Conservation (phyloP, 768 basidiomycete species). For the Psilocybe tampanensis region DNA sequence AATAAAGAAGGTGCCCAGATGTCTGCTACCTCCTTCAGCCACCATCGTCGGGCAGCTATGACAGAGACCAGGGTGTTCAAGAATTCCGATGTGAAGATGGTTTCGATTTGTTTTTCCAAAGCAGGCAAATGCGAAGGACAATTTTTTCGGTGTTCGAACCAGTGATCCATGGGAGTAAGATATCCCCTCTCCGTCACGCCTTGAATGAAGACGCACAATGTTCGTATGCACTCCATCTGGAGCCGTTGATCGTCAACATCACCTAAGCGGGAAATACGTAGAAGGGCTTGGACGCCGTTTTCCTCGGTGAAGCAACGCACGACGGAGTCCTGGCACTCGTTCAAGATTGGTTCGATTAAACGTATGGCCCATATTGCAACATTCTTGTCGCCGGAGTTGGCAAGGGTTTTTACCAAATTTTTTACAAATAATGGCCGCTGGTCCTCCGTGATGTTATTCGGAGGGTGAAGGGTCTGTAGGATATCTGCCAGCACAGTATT, state of each 20-base stretch:
- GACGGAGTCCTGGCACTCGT: slow-evolving; percentile 26
- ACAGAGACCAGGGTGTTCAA: slow-evolving; percentile 36
- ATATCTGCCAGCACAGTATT: slow-evolving; percentile 37
- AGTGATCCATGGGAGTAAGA: background rate
- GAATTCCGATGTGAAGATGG: slow-evolving; percentile 39
- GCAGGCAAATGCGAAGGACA: slow-evolving; percentile 14
- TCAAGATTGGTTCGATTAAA: slow-evolving; percentile 33
- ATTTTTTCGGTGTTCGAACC: slow-evolving; percentile 5
- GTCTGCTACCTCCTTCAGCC: slow-evolving; percentile 38
- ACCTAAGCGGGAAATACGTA: slow-evolving; percentile 34
- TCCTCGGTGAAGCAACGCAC: slow-evolving; percentile 32
- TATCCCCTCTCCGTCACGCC: slow-evolving; percentile 20
- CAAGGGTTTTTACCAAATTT: slow-evolving; percentile 30
- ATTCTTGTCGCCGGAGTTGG: slow-evolving; percentile 30
- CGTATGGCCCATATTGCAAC: slow-evolving; percentile 37
- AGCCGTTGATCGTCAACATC: slow-evolving; percentile 38
- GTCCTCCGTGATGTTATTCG: slow-evolving; percentile 20
- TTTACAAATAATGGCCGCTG: slow-evolving; percentile 32
- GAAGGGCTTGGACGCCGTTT: slow-evolving; percentile 35
- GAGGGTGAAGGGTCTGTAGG: slow-evolving; percentile 39
- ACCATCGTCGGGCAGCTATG: slow-evolving; percentile 35
- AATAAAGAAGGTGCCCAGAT: slow-evolving; percentile 40
- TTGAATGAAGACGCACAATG: slow-evolving; percentile 36
- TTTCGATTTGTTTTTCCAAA: slow-evolving; percentile 22
- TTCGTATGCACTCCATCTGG: slow-evolving; percentile 41